A percentile compares a stretch with the other conserved stretches of the same genome.
Evolutionary conservation across 352 stramenopile species (phyloP).

Genomic region (Pythium utonaiense): DNA sequence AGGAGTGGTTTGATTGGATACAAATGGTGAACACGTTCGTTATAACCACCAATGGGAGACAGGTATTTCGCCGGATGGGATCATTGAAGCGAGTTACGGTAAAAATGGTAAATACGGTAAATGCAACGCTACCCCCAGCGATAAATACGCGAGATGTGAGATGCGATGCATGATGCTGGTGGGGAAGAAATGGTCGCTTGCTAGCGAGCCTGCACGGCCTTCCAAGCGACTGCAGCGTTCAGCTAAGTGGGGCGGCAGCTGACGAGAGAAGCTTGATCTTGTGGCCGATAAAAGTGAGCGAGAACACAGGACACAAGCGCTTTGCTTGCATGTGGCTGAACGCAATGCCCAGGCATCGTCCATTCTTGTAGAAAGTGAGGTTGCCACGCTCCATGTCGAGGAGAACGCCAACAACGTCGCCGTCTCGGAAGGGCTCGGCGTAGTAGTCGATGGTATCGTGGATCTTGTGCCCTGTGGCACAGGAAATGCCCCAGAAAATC

Average conservation of each 20-base stretch:
- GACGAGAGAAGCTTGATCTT: constrained; percentile 59
- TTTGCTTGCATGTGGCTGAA: constrained; percentile 61
- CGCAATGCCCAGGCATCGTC: constrained; percentile 63
- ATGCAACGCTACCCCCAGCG: not conserved
- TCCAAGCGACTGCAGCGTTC: no score
- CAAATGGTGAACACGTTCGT: not conserved
- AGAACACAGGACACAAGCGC: constrained; percentile 64
- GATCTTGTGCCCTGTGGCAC: constrained; percentile 73
- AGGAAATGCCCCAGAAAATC: constrained; percentile 74
- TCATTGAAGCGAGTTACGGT: not conserved
- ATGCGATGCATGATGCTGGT: no score
- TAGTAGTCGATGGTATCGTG: constrained; percentile 76
- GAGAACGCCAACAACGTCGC: constrained; percentile 69
- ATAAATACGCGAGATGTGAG: constrained; percentile 4
- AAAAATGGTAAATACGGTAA: not conserved
- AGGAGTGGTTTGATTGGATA: not conserved
- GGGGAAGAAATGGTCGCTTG: no score
- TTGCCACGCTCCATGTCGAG: constrained; percentile 73
- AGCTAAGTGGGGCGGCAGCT: constrained; percentile 44
- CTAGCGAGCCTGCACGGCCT: no score
- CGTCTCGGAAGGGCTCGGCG: constrained; percentile 61
- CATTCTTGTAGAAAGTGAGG: constrained; percentile 80
- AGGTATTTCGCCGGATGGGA: not conserved
- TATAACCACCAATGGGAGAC: not conserved
- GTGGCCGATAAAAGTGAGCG: constrained; percentile 64